Percentiles rank a stretch among this genome's conserved stretches.
Conservation (phyloP, 495 filamentous ascomycete species). For the Podospora pseudopauciseta region DNA sequence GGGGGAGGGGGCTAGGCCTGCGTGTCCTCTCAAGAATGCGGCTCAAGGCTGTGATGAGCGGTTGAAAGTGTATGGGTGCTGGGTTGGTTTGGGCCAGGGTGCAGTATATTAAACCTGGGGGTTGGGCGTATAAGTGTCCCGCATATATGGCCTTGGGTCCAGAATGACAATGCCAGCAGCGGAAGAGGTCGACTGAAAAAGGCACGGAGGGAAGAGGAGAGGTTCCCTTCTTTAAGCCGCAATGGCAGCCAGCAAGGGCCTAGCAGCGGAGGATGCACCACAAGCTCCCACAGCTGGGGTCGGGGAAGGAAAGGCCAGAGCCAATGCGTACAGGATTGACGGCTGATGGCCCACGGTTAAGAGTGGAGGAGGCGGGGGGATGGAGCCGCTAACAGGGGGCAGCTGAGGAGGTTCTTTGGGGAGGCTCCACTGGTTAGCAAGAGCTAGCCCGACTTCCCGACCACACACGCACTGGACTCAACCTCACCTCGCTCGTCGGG, state of each 20-base stretch:
- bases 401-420: conserved; percentile 7
- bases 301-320: neutral
- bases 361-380: neutral
- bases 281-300: conserved; percentile 1
- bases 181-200: neutral
- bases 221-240: conserved; percentile 15
- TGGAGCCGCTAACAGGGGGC: neutral
- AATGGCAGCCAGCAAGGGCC: conserved; percentile 16
- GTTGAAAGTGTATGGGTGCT: conserved; percentile 17
- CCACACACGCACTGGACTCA: neutral
- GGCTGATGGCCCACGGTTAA: conserved; percentile 1
- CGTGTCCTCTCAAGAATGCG: conserved; percentile 24
- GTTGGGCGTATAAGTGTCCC: conserved; percentile 1
- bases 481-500: neutral
- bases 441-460: conserved; percentile 5
- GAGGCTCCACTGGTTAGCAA: neutral
- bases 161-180: neutral
- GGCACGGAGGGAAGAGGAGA: neutral
- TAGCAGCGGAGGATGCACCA: conserved; percentile 8
- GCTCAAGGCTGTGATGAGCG: conserved; percentile 28
- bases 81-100: conserved; percentile 9
- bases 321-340: conserved; percentile 2
- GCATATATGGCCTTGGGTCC: neutral
- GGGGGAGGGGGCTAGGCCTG: conserved; percentile 17
- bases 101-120: conserved; percentile 9